These are phyloP conservation scores for Trichoderma hamatum DNA, from an alignment of 2,329 filamentous ascomycete genomes.

Conservation along the genomic window DNA sequence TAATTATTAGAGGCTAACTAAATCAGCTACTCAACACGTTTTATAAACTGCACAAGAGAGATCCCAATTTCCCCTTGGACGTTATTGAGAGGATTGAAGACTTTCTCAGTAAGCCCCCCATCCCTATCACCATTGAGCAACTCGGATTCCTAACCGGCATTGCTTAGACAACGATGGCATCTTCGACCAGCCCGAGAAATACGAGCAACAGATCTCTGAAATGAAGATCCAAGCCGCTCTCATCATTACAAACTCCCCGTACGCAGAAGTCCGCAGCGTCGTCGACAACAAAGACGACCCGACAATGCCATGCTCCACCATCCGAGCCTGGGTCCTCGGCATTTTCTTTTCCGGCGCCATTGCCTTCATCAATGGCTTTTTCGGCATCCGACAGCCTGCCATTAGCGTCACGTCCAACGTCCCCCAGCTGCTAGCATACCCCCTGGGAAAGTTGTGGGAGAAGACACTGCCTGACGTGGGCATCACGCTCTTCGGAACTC, in stretches of 20 bases:
- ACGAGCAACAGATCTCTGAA: conserved; percentile 49
- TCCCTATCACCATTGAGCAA: background rate
- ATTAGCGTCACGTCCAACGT: conserved; percentile 57
- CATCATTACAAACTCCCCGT: conserved; percentile 58
- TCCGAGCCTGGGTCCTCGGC: conserved; percentile 56
- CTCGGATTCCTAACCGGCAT: background rate
- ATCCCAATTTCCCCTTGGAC: conserved; percentile 44
- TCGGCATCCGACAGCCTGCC: conserved; percentile 55
- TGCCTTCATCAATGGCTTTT: conserved; percentile 57
- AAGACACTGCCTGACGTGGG: conserved; percentile 50
- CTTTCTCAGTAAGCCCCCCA: conserved; percentile 40
- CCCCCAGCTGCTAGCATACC: conserved; percentile 53
- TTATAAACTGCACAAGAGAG: conserved; percentile 36
- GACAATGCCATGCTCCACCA: conserved; percentile 51
- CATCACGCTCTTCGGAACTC: conserved; percentile 45
- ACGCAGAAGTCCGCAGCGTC: conserved; percentile 57
- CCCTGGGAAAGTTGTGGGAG: conserved; percentile 50
- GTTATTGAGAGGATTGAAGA: conserved; percentile 42
- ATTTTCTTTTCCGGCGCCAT: conserved; percentile 50
- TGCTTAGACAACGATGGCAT: conserved; percentile 37
- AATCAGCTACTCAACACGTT: conserved; percentile 15
- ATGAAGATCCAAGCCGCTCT: conserved; percentile 57
- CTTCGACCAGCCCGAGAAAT: conserved; percentile 43
- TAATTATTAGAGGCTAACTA: background rate
- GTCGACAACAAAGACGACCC: conserved; percentile 59